Conservation (phyloP, 2,329 filamentous ascomycete genomes). For the Botryotinia narcissicola region DNA sequence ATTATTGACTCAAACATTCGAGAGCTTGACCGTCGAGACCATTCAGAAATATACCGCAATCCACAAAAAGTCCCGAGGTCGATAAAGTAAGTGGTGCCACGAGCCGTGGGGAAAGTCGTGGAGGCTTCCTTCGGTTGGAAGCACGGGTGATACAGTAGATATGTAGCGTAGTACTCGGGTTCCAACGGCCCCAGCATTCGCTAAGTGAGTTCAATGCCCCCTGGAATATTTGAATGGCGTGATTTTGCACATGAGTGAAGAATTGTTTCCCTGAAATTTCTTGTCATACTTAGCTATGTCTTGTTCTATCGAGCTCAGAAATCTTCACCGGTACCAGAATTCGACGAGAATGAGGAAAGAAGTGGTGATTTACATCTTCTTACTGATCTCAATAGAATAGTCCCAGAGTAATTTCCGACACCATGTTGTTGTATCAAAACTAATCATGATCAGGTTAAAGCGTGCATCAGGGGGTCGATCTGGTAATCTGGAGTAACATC, state of each 20-base stretch:
- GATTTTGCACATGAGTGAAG: not conserved
- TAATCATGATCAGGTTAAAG: not conserved
- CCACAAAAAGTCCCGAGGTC: not conserved
- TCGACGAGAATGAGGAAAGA: not conserved
- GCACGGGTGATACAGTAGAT: not conserved
- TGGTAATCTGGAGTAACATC: not conserved
- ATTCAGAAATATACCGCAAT: not conserved
- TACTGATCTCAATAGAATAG: not conserved
- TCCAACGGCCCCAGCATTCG: not conserved
- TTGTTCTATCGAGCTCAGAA: not conserved
- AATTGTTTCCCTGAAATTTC: not conserved
- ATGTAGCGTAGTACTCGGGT: slow-evolving; percentile 1
- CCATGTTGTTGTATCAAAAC: not conserved
- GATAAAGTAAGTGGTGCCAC: not conserved
- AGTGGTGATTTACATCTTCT: not conserved
- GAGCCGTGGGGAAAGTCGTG: not conserved
- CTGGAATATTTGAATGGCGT: not conserved
- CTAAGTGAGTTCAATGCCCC: not conserved
- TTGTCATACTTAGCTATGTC: not conserved
- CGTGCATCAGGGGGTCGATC: not conserved
- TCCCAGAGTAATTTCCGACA: not conserved
- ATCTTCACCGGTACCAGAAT: not conserved
- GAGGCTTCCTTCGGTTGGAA: not conserved
- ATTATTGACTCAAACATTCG: not conserved
- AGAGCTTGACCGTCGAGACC: not conserved